These are phyloP conservation scores for Fusarium concolor DNA, from an alignment of 2,329 filamentous ascomycete genomes.

Conservation along the genomic window DNA sequence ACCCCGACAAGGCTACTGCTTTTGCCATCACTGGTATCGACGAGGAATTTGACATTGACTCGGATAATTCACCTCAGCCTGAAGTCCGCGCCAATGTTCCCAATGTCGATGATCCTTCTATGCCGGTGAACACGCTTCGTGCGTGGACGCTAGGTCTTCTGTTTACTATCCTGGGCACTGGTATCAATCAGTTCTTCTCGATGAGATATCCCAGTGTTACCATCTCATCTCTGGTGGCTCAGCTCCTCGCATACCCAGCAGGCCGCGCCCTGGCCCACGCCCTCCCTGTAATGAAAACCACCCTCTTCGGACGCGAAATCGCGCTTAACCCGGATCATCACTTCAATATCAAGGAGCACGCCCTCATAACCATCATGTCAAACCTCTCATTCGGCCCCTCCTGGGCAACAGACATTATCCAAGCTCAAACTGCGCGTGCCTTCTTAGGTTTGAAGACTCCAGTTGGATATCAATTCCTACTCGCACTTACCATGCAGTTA, in stretches of 20 bases:
- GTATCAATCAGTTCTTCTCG: background rate
- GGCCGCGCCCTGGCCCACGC: background rate
- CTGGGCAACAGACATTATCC: slow-evolving; percentile 7
- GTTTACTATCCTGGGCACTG: background rate
- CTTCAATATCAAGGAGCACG: slow-evolving; percentile 3
- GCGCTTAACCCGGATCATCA: background rate
- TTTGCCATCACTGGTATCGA: slow-evolving; percentile 2
- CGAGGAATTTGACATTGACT: background rate
- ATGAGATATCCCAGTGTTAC: slow-evolving; percentile 2
- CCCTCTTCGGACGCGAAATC: background rate
- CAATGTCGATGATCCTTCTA: slow-evolving; percentile 2
- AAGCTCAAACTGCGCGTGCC: background rate
- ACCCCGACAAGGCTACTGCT: background rate
- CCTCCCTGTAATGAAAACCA: background rate
- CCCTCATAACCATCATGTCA: background rate
- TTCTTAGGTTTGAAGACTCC: background rate
- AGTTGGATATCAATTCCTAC: background rate
- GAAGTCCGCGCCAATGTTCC: slow-evolving; percentile 8
- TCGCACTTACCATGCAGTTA: background rate
- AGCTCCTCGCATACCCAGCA: background rate
- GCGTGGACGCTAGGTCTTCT: background rate
- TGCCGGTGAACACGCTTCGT: background rate
- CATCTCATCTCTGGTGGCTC: background rate
- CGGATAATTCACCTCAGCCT: background rate
- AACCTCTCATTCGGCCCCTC: background rate